Base-by-base conservation (phyloP, 192 early-diverging fungal species). In the Rhizoclosmatium sp. region DNA sequence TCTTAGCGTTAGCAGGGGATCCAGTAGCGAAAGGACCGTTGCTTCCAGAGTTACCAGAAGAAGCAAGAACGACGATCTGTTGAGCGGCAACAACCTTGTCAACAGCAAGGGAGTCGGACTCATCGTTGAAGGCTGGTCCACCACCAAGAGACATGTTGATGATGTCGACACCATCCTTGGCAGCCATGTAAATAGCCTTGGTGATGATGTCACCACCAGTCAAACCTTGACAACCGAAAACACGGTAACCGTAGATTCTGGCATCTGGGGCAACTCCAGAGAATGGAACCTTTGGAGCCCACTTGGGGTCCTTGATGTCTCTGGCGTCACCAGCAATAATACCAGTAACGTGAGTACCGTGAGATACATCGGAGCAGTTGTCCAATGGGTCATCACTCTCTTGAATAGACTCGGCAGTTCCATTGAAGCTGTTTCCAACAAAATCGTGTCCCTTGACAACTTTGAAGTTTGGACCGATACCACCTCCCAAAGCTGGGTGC, bases 111-210 rank as follows among this genome's bases (percentile, higher is more conserved):
- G 90, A 74, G 14, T 92, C 86, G 48, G 89, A 85, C 47, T 93
- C 92, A 68, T 83, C 85, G 89, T 88, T 90, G 46, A 85, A 86
- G 74, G 83, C 85, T 19, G 87, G 83, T 4, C 88, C 92, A 73
- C 70, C 78, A 68, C 95, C 96, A 67, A 97, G 82, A 65, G 92
- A 93, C 77, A 97, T 86, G 85, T 93, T 96, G 79, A 98, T 92
- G 64, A 98, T 80, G 75, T 98, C 89, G 82, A 92, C 87, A 0
- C 90, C 85, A 66, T 94, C 94, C 3, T 79, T 76, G 62, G 88
- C 85, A 5, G 95, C 96, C 9, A 80, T 80, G 79, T 91, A 84
- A 81, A 98, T 81, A 9, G 92, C 96, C 65, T 90, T 87, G 61
- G 94, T 91, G 51, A 98, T 90, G 59, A 95, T 76, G 62, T 95